phyloP scores from a whole-genome alignment of 345 rosid genomes.

The Hevea brasiliensis region DNA sequence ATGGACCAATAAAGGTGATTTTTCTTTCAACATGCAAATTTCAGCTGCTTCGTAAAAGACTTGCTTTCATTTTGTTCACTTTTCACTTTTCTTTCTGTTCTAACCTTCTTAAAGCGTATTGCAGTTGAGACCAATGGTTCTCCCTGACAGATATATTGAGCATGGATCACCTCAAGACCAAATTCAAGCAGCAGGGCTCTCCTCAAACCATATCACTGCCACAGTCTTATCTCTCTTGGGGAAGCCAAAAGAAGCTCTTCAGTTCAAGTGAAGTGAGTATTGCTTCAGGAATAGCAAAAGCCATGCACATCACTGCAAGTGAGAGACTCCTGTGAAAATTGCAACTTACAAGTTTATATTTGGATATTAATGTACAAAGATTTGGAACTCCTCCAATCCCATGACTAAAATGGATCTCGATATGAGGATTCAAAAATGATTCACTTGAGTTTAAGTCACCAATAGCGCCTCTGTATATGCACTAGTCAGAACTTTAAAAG shows the following conservation, averaged over 20 bases:
- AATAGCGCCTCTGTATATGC: background rate
- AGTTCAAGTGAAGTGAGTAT: slow-evolving; percentile 34
- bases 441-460: background rate
- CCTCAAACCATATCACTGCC: slow-evolving; percentile 59
- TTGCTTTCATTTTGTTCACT: background rate
- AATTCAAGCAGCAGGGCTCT: slow-evolving; percentile 60
- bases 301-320: background rate
- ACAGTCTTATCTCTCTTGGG: slow-evolving; percentile 63
- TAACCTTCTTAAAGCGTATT: slow-evolving; percentile 15
- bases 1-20: slow-evolving; percentile 72
- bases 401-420: background rate
- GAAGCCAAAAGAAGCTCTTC: slow-evolving; percentile 54
- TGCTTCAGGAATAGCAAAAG: background rate
- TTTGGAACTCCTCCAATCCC: background rate
- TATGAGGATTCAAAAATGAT: background rate
- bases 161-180: slow-evolving; percentile 63
- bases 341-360: background rate
- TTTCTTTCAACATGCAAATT: background rate
- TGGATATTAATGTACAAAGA: slow-evolving; percentile 5
- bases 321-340: background rate
- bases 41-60: slow-evolving; percentile 1
- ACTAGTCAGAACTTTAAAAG: background rate
- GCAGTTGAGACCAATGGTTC: slow-evolving; percentile 69
- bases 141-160: slow-evolving; percentile 73
- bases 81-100: background rate